Conservation (phyloP, 2,329 filamentous ascomycete genomes). For the Cercospora canescens region DNA sequence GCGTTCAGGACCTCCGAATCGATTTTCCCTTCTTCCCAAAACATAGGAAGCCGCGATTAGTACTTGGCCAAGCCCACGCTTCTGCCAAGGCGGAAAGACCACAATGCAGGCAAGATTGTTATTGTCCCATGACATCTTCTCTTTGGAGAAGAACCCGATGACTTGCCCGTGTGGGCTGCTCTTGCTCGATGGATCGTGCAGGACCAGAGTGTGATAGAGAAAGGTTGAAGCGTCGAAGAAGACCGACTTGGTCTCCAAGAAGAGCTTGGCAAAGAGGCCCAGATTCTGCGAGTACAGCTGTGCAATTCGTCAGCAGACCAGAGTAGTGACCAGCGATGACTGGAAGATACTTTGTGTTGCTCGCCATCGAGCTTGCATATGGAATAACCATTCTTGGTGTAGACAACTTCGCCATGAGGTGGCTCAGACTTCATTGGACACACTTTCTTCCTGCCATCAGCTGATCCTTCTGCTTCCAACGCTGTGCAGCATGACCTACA, state of each 20-base stretch:
- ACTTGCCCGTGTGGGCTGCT: slow-evolving; percentile 53
- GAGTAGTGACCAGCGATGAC: not conserved
- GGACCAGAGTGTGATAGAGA: slow-evolving; percentile 88
- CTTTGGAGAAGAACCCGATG: slow-evolving; percentile 97
- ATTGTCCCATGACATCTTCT: slow-evolving; percentile 98
- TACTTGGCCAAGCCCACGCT: slow-evolving; percentile 80
- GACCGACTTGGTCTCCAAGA: slow-evolving; percentile 96
- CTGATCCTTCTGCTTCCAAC: not conserved
- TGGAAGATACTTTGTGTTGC: slow-evolving; percentile 58
- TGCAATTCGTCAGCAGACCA: slow-evolving; percentile 4
- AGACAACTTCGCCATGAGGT: slow-evolving; percentile 72
- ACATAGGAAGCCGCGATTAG: slow-evolving; percentile 94
- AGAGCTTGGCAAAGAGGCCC: slow-evolving; percentile 93
- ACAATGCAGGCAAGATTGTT: slow-evolving; percentile 97
- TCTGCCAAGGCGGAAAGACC: slow-evolving; percentile 93
- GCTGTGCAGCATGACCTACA: slow-evolving; percentile 31
- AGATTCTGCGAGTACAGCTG: slow-evolving; percentile 88
- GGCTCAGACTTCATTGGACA: slow-evolving; percentile 43
- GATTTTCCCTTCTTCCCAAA: slow-evolving; percentile 77
- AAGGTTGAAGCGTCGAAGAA: slow-evolving; percentile 96
- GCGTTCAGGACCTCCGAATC: slow-evolving; percentile 90
- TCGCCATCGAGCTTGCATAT: slow-evolving; percentile 94
- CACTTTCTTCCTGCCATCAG: slow-evolving; percentile 39
- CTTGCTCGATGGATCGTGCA: slow-evolving; percentile 45
- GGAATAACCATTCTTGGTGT: slow-evolving; percentile 76